A percentile compares a stretch with the other conserved stretches of the same genome.
These are phyloP conservation scores for Aspergillus ostianus DNA, from an alignment of 495 filamentous ascomycete genomes.

Conservation along the genomic window DNA sequence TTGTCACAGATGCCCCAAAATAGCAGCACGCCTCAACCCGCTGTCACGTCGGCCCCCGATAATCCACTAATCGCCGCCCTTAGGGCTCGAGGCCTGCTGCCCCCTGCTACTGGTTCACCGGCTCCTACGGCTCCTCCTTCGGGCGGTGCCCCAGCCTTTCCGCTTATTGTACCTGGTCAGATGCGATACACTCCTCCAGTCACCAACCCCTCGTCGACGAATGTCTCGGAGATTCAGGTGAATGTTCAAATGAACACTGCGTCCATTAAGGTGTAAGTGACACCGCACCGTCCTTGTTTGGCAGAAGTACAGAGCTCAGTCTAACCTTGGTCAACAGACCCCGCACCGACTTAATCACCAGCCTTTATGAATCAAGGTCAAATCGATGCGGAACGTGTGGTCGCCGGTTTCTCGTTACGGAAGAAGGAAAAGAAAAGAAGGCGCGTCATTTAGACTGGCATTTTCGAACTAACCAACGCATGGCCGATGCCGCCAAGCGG, in stretches of 20 bases:
- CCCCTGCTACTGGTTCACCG: conserved; percentile 35
- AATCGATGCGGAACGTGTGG: conserved; percentile 90
- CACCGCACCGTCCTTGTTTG: background rate
- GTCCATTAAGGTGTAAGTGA: conserved; percentile 75
- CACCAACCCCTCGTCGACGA: conserved; percentile 25
- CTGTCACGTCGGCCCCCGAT: conserved; percentile 24
- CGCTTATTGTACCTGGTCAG: conserved; percentile 44
- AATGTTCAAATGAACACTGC: conserved; percentile 67
- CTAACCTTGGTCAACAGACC: conserved; percentile 48
- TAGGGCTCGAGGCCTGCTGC: conserved; percentile 47
- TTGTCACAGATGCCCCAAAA: conserved; percentile 23
- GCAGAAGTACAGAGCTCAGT: background rate
- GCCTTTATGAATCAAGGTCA: conserved; percentile 74
- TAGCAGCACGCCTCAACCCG: conserved; percentile 32
- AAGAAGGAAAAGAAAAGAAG: conserved; percentile 79
- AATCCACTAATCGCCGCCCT: conserved; percentile 49
- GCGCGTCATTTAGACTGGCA: conserved; percentile 97
- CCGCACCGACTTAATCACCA: conserved; percentile 67
- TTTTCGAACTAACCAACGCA: conserved; percentile 87
- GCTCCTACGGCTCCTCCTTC: conserved; percentile 22
- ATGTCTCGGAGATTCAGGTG: conserved; percentile 39
- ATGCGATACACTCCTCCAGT: conserved; percentile 36
- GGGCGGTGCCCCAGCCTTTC: conserved; percentile 29
- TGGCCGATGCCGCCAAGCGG: conserved; percentile 75
- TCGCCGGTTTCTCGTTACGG: conserved; percentile 73